Percentiles rank a stretch among this genome's conserved stretches.
Evolutionary conservation across 257 asterid species (phyloP).

Genomic region (Solanum lignicaule): DNA sequence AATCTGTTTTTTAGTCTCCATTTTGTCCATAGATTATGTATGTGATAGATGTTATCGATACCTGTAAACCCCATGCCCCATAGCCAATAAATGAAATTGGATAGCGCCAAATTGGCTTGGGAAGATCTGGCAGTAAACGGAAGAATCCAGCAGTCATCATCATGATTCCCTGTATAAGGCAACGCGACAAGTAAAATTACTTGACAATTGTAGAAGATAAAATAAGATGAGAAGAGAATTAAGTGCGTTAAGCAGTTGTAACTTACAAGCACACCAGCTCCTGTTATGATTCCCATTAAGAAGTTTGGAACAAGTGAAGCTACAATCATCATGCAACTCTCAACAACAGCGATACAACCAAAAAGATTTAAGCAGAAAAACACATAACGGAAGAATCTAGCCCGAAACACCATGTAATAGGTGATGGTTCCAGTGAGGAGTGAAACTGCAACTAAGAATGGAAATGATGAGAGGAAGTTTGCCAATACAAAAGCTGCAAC

Average conservation of each 20-base stretch:
- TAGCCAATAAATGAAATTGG: slow-evolving; percentile 72
- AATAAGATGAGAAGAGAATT: neutral
- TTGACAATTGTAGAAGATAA: neutral
- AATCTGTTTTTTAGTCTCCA: neutral
- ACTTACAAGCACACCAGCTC: slow-evolving; percentile 93
- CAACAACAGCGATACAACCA: slow-evolving; percentile 83
- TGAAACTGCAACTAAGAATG: slow-evolving; percentile 63
- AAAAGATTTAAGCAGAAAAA: slow-evolving; percentile 69
- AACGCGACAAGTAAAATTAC: neutral
- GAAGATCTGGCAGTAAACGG: slow-evolving; percentile 75
- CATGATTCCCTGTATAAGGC: slow-evolving; percentile 64
- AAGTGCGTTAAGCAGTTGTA: neutral
- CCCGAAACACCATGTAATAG: slow-evolving; percentile 62
- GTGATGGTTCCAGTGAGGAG: slow-evolving; percentile 58
- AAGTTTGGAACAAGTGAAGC: slow-evolving; percentile 89
- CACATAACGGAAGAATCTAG: slow-evolving; percentile 45
- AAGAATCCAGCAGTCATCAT: slow-evolving; percentile 97
- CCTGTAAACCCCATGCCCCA: slow-evolving; percentile 93
- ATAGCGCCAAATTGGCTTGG: slow-evolving; percentile 80
- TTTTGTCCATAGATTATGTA: neutral
- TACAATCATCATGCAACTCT: slow-evolving; percentile 91
- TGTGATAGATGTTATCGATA: neutral
- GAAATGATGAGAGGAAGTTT: slow-evolving; percentile 75
- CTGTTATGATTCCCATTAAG: slow-evolving; percentile 86
- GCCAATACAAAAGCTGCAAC: slow-evolving; percentile 67